A percentile compares a stretch with the other conserved stretches of the same genome.
phyloP scores from a whole-genome alignment of 1,139 yeast genomes.

The Yamadazyma oceani region DNA sequence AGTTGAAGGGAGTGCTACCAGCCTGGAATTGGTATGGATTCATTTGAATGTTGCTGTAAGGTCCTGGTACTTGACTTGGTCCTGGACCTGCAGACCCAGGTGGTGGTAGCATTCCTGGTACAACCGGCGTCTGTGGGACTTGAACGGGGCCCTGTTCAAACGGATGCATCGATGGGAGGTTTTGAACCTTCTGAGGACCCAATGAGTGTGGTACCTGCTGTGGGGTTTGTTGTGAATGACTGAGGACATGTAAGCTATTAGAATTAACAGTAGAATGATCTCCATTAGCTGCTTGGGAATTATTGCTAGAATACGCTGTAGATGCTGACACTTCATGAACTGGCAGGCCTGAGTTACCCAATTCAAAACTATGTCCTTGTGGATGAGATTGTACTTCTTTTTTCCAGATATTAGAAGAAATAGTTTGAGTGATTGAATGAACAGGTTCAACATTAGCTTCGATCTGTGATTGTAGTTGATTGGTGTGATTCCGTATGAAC shows the following conservation, averaged over 20 bases:
- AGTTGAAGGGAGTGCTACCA: conserved; percentile 11
- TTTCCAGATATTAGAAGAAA: conserved; percentile 7
- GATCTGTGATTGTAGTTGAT: conserved; percentile 17
- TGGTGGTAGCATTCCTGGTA: conserved; percentile 3
- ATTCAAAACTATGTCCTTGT: neutral
- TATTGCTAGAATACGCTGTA: neutral
- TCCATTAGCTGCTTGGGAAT: neutral
- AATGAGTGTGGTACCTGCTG: no score
- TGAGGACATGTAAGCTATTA: neutral
- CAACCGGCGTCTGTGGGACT: conserved; percentile 10
- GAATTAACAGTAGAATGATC: neutral
- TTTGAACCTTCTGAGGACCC: neutral
- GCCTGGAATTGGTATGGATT: conserved; percentile 9
- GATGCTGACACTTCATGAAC: neutral
- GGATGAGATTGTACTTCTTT: neutral
- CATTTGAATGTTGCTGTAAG: neutral
- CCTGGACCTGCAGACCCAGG: neutral
- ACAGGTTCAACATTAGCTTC: conserved; percentile 9
- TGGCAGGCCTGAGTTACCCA: neutral
- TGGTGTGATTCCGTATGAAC: conserved; percentile 29
- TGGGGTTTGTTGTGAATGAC: neutral
- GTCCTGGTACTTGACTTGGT: neutral
- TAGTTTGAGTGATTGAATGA: conserved; percentile 5
- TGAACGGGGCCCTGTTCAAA: conserved; percentile 3
- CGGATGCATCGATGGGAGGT: neutral